Percentiles rank a stretch among this genome's conserved stretches.
Conservation (phyloP, 106 monocot species). For the Iris macrosiphon region DNA sequence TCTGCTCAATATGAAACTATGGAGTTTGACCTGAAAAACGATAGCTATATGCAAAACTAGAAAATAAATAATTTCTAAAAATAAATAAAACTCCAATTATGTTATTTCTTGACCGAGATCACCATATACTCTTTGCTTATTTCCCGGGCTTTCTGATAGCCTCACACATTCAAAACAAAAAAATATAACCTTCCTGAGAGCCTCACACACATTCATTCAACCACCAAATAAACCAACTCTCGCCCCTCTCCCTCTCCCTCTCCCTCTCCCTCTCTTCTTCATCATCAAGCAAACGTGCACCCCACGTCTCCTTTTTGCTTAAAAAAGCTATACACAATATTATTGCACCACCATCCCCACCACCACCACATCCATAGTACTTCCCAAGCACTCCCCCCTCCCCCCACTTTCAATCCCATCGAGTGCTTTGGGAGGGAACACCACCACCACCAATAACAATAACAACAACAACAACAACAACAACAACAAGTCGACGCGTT, state of each 20-base stretch:
- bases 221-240: conserved; percentile 3
- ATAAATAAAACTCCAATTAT: too few species aligned
- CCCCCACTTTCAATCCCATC: not conserved
- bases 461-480: too few species aligned
- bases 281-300: conserved; percentile 18
- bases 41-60: too few species aligned
- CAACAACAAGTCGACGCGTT: too few species aligned
- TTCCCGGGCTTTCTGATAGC: conserved; percentile 20
- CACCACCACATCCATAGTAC: not conserved
- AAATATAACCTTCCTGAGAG: too few species aligned
- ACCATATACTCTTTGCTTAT: not conserved
- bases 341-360: not conserved
- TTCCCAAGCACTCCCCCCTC: not conserved
- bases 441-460: too few species aligned
- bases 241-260: conserved; percentile 1
- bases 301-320: conserved; percentile 9
- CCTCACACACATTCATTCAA: conserved; percentile 12
- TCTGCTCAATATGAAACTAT: too few species aligned
- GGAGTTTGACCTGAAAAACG: too few species aligned
- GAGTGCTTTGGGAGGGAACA: not conserved
- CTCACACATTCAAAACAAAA: too few species aligned
- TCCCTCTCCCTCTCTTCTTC: not conserved
- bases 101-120: too few species aligned
- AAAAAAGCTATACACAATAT: not conserved
- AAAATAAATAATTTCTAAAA: too few species aligned